Conservation (phyloP, 768 basidiomycete genomes). For the Trametes coccinea region DNA sequence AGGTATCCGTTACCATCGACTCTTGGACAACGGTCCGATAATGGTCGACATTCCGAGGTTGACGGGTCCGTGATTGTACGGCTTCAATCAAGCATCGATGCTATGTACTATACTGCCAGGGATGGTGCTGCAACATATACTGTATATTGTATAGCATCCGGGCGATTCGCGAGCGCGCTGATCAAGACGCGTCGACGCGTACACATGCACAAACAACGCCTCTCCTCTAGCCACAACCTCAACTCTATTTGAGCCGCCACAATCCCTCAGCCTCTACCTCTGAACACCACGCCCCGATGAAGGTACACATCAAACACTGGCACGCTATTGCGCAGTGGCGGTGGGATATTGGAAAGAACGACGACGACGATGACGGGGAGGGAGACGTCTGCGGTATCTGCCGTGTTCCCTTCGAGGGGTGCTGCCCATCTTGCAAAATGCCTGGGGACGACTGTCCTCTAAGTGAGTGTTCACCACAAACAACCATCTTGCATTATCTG, state of each 20-base stretch:
- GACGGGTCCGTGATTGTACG: no score
- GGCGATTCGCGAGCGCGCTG: neutral
- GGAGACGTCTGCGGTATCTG: constrained; percentile 85
- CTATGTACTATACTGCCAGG: no score
- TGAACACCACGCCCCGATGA: constrained; percentile 48
- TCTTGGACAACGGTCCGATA: no score
- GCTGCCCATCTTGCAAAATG: constrained; percentile 94
- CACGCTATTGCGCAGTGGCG: constrained; percentile 89
- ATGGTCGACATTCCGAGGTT: no score
- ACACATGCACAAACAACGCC: constrained; percentile 24
- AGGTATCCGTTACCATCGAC: no score
- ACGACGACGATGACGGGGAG: constrained; percentile 57
- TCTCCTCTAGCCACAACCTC: constrained; percentile 8
- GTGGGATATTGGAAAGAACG: constrained; percentile 60
- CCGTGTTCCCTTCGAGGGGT: constrained; percentile 88
- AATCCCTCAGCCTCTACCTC: neutral
- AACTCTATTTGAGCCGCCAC: neutral
- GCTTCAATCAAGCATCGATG: no score
- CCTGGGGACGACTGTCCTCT: constrained; percentile 96
- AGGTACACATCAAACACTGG: constrained; percentile 81
- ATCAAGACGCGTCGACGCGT: constrained; percentile 21
- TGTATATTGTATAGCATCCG: neutral
- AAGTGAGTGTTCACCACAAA: constrained; percentile 50
- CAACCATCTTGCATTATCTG: neutral
- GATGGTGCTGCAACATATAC: neutral